Base-by-base conservation (phyloP, 495 filamentous ascomycete species). In the Aspergillus steynii region DNA sequence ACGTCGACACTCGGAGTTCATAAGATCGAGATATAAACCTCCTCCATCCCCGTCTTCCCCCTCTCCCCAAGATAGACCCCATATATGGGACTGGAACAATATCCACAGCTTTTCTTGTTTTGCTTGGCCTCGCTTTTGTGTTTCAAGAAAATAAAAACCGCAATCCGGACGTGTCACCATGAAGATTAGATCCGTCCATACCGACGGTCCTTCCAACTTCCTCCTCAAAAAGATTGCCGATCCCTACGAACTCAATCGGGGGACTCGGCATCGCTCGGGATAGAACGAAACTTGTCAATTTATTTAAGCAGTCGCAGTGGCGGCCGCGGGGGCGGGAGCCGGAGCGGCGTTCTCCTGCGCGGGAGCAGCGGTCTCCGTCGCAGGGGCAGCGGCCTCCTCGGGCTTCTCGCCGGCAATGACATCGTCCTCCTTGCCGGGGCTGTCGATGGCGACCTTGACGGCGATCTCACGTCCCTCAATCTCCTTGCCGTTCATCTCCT, bases 361-460 rank as follows among this genome's bases (percentile, higher is more conserved):
- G n/a, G 79, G 68, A 31, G 67, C 61, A 45, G 70, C 72, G 60
- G 74, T 60, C 61, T 77, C 74, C 51, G 74, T 68, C 50, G 37
- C 10, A 12, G 37, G 10, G 9, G 37, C 37, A 2, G 37, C 37
- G 37, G 71, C 66, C 66, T 82, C 74, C 51, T 79, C 77, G 53
- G 72, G 70, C 65, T 80, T 74, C 60, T 79, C 81, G 3, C 15
- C 56, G 47, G 46, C 29, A n/a, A 92, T 85, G 73, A 91, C 88
- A 65, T 95, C 89, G 59, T 98, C 95, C 70, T 96, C 94, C 86
- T 98, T 99, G 77, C 95, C 93, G 61, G 95, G 95, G 85, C 93
- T 97, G 79, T 99, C 95, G 69, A 99, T 98, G 74, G 95, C 95
- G 66, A 99, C 91, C 90, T 99, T 99, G 81, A 99, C 95, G 62